phyloP scores from a whole-genome alignment of 257 asterid species.

The Orobanche coerulescens region DNA sequence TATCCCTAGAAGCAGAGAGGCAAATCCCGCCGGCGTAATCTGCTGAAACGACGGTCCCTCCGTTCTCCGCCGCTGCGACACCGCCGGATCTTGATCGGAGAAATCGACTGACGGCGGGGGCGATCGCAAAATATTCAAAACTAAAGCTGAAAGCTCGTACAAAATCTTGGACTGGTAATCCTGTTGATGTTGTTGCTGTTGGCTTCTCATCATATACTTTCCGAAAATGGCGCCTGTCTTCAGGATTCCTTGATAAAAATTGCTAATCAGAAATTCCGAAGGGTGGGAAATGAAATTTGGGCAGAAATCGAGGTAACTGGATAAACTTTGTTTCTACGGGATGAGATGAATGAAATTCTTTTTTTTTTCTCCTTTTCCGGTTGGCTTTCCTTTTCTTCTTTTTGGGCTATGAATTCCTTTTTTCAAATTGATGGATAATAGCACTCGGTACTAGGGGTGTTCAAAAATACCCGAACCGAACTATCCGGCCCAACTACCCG shows the following conservation, averaged over 20 bases:
- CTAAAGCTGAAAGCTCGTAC: constrained; percentile 38
- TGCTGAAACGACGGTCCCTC: constrained; percentile 34
- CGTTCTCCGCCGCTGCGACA: constrained; percentile 14
- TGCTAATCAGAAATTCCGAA: not conserved
- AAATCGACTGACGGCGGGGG: constrained; percentile 30
- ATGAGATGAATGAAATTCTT: too few species aligned
- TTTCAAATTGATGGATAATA: too few species aligned
- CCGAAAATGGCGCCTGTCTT: not conserved
- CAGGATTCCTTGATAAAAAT: not conserved
- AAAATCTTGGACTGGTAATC: constrained; percentile 34
- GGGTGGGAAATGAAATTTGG: constrained; percentile 4
- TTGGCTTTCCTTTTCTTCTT: not conserved
- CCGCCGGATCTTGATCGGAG: constrained; percentile 22
- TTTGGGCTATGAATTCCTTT: too few species aligned
- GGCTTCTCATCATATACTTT: constrained; percentile 31
- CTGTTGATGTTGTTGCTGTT: constrained; percentile 26
- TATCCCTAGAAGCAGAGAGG: constrained; percentile 63
- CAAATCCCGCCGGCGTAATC: constrained; percentile 73
- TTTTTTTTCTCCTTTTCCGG: not conserved
- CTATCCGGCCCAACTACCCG: too few species aligned
- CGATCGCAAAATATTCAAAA: constrained; percentile 35
- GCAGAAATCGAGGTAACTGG: constrained; percentile 48
- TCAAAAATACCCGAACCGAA: too few species aligned
- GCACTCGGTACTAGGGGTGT: too few species aligned
- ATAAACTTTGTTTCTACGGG: constrained; percentile 23